Evolutionary conservation across 2,329 filamentous ascomycete genomes (phyloP).

Genomic region (Alternaria incomplexa): DNA sequence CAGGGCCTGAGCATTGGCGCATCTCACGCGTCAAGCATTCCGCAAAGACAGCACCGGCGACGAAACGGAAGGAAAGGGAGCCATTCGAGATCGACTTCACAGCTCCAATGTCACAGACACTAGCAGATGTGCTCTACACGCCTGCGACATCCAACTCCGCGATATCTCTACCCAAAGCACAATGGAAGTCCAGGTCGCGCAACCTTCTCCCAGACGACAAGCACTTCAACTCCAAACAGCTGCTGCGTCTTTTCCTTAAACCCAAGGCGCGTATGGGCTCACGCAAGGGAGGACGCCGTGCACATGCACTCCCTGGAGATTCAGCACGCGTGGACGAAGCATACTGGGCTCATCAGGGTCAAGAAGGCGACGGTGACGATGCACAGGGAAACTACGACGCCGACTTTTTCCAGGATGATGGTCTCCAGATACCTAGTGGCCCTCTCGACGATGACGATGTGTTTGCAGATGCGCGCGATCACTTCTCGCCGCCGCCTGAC

Average conservation of each 20-base stretch:
- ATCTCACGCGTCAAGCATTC: constrained; percentile 87
- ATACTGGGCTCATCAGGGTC: constrained; percentile 77
- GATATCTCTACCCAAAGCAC: constrained; percentile 88
- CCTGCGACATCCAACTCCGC: constrained; percentile 78
- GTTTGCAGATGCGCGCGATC: constrained; percentile 81
- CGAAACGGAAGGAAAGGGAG: constrained; percentile 91
- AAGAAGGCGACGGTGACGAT: constrained; percentile 59
- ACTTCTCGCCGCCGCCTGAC: constrained; percentile 71
- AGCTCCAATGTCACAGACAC: constrained; percentile 71
- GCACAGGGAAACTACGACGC: constrained; percentile 87
- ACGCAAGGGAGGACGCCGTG: constrained; percentile 56
- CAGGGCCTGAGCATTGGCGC: constrained; percentile 97
- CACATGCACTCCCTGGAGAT: constrained; percentile 48
- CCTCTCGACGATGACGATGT: constrained; percentile 69
- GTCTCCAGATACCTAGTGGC: constrained; percentile 69
- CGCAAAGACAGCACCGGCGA: constrained; percentile 63
- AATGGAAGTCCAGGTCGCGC: constrained; percentile 92
- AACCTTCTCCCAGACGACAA: constrained; percentile 97
- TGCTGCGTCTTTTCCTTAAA: constrained; percentile 91
- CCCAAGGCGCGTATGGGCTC: constrained; percentile 84
- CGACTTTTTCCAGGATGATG: constrained; percentile 95
- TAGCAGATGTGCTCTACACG: constrained; percentile 81
- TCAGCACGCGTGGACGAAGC: constrained; percentile 85
- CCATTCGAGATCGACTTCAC: constrained; percentile 93
- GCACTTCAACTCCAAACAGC: constrained; percentile 92